phyloP scores from a whole-genome alignment of 192 early-diverging fungal genomes.

The Gaertneriomyces sp. region DNA sequence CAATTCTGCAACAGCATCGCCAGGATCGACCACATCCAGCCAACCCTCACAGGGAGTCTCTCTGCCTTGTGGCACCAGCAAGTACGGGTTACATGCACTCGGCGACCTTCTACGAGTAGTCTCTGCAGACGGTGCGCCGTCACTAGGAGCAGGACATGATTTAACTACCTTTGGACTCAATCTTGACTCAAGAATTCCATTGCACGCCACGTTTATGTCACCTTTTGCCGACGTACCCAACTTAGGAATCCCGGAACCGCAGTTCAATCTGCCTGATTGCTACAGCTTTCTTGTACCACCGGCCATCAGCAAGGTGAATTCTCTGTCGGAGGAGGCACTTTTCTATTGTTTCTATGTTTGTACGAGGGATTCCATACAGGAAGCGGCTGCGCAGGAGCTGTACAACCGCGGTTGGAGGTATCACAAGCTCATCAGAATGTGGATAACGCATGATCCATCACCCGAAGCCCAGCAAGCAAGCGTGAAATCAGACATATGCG shows the following conservation, averaged over 20 bases:
- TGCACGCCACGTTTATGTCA: conserved; percentile 85
- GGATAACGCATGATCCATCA: conserved; percentile 80
- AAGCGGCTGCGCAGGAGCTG: conserved; percentile 91
- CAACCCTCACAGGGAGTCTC: conserved; percentile 34
- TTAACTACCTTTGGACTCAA: conserved; percentile 78
- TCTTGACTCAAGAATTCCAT: conserved; percentile 39
- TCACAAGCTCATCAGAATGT: conserved; percentile 89
- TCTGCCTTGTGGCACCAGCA: conserved; percentile 44
- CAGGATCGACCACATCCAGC: conserved; percentile 4
- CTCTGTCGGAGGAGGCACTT: conserved; percentile 86
- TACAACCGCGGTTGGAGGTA: conserved; percentile 92
- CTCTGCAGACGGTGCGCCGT: conserved; percentile 71
- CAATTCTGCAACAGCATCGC: conserved; percentile 14
- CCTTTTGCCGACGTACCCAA: conserved; percentile 80
- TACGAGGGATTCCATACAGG: conserved; percentile 89
- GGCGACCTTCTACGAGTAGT: conserved; percentile 76
- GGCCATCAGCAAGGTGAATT: conserved; percentile 66
- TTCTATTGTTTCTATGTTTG: conserved; percentile 97
- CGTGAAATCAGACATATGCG: conserved; percentile 47
- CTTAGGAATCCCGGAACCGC: conserved; percentile 67
- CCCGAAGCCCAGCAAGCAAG: conserved; percentile 14
- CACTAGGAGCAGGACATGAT: conserved; percentile 82
- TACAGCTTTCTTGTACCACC: conserved; percentile 59
- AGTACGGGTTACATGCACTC: conserved; percentile 83
- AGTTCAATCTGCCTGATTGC: conserved; percentile 79